A percentile compares a stretch with the other conserved stretches of the same genome.
Evolutionary conservation across 345 rosid genomes (phyloP).

Genomic region (Brassica napus): DNA sequence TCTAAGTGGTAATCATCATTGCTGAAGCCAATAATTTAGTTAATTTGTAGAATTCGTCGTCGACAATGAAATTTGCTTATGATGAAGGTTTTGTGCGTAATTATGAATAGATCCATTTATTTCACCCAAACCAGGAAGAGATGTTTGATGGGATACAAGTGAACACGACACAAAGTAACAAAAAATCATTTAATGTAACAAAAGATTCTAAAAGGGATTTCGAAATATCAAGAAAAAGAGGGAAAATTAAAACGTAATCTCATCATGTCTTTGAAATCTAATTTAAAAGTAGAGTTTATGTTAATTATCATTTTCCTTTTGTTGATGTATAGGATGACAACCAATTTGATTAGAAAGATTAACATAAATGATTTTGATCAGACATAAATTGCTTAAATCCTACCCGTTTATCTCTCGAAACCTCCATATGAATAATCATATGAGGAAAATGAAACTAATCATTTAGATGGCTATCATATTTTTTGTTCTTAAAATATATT

Average conservation of each 20-base stretch:
- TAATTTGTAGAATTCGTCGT: conserved; percentile 1
- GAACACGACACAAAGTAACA: conserved; percentile 38
- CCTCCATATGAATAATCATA: conserved; percentile 7
- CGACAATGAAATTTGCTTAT: conserved; percentile 37
- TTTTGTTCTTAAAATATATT: neutral
- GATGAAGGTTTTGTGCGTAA: conserved; percentile 41
- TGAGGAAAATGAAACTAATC: conserved; percentile 15
- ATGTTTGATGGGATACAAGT: conserved; percentile 43
- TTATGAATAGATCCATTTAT: conserved; percentile 28
- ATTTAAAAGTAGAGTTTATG: conserved; percentile 29
- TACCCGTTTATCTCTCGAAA: conserved; percentile 21
- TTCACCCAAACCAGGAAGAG: conserved; percentile 27
- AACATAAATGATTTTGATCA: conserved; percentile 13
- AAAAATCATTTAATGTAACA: conserved; percentile 3
- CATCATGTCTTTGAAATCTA: conserved; percentile 43
- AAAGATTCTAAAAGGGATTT: conserved; percentile 2
- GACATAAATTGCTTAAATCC: conserved; percentile 19
- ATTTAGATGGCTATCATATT: conserved; percentile 13
- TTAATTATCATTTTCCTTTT: conserved; percentile 25
- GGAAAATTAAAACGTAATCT: conserved; percentile 16
- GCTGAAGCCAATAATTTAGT: conserved; percentile 9
- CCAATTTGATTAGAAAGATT: conserved; percentile 38
- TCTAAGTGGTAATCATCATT: conserved; percentile 34
- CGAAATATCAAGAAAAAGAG: conserved; percentile 20
- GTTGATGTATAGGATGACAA: conserved; percentile 35